Percentiles rank a stretch among this genome's conserved stretches.
Conservation (phyloP, 2,329 filamentous ascomycete genomes). For the Fusarium graminum region DNA sequence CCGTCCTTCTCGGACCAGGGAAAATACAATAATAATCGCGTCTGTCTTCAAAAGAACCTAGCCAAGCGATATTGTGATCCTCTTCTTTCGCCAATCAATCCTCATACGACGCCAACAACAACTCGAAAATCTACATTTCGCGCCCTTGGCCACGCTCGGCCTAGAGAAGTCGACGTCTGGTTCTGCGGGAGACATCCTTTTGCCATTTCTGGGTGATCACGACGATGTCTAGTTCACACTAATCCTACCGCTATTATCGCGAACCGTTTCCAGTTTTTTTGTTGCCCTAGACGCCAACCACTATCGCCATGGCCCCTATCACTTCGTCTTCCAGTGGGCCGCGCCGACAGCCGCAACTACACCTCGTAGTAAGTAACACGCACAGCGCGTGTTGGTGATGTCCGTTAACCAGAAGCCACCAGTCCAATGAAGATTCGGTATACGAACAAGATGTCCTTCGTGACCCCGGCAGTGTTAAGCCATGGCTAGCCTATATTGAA, state of each 20-base stretch:
- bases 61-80: not conserved
- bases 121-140: not conserved
- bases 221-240: conserved; percentile 45
- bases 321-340: conserved; percentile 50
- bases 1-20: conserved; percentile 13
- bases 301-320: conserved; percentile 44
- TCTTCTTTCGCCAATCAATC: conserved; percentile 2
- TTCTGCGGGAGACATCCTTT: conserved; percentile 8
- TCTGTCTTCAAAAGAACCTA: conserved; percentile 12
- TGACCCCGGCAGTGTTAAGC: conserved; percentile 86
- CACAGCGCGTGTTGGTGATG: conserved; percentile 2
- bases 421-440: conserved; percentile 89
- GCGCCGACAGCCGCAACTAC: conserved; percentile 61
- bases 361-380: conserved; percentile 60
- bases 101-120: conserved; percentile 3
- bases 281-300: not conserved
- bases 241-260: conserved; percentile 31
- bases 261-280: not conserved
- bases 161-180: not conserved
- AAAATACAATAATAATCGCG: conserved; percentile 45
- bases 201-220: conserved; percentile 21
- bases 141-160: conserved; percentile 12
- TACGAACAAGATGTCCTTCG: conserved; percentile 97
- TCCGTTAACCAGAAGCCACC: conserved; percentile 49
- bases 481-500: conserved; percentile 94